These are phyloP conservation scores for Dinochytrium kinnereticum DNA, from an alignment of 371 early-diverging fungal species.

Conservation along the genomic window DNA sequence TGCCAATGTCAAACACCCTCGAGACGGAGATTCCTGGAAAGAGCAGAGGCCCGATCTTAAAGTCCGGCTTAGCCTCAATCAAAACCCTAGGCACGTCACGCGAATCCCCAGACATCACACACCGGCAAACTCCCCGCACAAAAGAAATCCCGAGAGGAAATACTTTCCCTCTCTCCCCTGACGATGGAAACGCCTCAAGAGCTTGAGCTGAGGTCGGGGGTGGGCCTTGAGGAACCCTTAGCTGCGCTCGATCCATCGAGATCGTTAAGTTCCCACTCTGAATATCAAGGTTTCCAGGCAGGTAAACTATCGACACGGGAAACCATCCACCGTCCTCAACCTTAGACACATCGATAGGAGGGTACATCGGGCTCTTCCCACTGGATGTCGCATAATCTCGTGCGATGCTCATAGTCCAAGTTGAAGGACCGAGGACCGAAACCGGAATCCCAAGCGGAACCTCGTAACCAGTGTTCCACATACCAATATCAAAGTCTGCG, in stretches of 20 bases:
- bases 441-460: conserved; percentile 5
- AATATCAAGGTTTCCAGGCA: background rate
- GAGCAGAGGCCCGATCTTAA: background rate
- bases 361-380: no score
- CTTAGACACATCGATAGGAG: no score
- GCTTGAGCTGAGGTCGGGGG: no score
- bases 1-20: conserved; percentile 8
- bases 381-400: background rate
- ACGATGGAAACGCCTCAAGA: background rate
- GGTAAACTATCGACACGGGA: background rate
- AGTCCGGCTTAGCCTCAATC: conserved; percentile 10
- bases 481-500: background rate
- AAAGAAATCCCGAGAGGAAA: background rate
- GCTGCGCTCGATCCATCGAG: background rate
- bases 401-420: conserved; percentile 1
- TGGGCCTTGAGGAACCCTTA: background rate
- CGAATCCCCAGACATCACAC: background rate
- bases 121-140: background rate
- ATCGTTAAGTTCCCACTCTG: background rate
- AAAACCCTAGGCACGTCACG: background rate
- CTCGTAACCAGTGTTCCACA: conserved; percentile 12
- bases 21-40: background rate
- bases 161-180: background rate
- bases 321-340: no score
- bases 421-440: background rate